phyloP scores from a whole-genome alignment of 208 protist genomes.

The Trypanosoma scelopori region DNA sequence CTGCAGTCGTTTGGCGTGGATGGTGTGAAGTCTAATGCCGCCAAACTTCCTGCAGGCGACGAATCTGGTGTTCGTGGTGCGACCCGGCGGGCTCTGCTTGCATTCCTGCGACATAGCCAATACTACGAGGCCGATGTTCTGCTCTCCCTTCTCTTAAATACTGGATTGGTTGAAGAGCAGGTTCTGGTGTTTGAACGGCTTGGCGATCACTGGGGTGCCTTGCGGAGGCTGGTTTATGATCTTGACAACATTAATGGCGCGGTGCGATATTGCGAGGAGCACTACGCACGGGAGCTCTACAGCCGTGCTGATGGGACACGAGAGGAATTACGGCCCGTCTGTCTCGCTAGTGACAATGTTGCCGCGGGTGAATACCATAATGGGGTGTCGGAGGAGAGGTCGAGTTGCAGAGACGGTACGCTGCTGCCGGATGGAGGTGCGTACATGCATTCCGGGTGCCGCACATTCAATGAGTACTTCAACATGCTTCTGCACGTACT shows the following conservation, averaged over 20 bases:
- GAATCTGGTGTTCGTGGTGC: slow-evolving; percentile 45
- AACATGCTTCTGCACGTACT: slow-evolving; percentile 52
- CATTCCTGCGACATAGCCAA: slow-evolving; percentile 32
- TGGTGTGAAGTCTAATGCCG: slow-evolving; percentile 19
- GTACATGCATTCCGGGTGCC: not conserved
- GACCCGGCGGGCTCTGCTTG: slow-evolving; percentile 35
- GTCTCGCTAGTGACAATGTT: no score
- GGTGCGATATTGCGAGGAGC: slow-evolving; percentile 45
- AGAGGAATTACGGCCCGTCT: no score
- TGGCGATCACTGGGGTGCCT: slow-evolving; percentile 47
- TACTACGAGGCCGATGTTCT: slow-evolving; percentile 45
- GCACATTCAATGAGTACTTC: slow-evolving; percentile 43
- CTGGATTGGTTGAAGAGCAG: slow-evolving; percentile 42
- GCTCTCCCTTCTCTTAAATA: slow-evolving; percentile 30
- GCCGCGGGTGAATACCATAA: not conserved
- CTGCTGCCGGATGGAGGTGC: not conserved
- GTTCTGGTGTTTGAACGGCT: slow-evolving; percentile 33
- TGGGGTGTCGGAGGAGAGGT: not conserved
- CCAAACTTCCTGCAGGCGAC: slow-evolving; percentile 24
- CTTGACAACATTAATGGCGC: slow-evolving; percentile 40
- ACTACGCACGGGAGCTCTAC: slow-evolving; percentile 19
- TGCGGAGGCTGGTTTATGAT: slow-evolving; percentile 44
- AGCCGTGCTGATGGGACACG: not conserved
- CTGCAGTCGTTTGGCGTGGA: slow-evolving; percentile 27
- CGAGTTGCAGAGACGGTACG: not conserved